phyloP scores from a whole-genome alignment of 192 early-diverging fungal species.

The Coemansia javaensis region DNA sequence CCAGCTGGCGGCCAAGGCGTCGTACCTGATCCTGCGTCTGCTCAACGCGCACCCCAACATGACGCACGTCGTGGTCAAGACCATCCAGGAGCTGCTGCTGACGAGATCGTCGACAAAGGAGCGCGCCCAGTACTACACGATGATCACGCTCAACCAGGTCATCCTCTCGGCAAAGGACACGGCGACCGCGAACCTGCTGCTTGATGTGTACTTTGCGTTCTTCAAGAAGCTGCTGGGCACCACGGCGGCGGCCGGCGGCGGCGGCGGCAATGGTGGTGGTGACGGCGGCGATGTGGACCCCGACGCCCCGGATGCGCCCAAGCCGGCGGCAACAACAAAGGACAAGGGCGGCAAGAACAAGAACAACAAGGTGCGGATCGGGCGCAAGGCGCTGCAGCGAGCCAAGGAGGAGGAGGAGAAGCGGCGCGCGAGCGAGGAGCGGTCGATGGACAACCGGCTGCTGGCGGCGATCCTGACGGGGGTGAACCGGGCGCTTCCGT shows the following conservation, averaged over 20 bases:
- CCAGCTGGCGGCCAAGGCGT: slow-evolving; percentile 80
- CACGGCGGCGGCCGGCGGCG: slow-evolving; percentile 44
- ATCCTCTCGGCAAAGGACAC: slow-evolving; percentile 72
- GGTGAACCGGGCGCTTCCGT: slow-evolving; percentile 93
- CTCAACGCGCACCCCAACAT: slow-evolving; percentile 74
- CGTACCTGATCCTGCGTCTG: slow-evolving; percentile 71
- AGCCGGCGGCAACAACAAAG: slow-evolving; percentile 29
- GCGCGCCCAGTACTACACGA: slow-evolving; percentile 85
- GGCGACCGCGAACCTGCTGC: slow-evolving; percentile 73
- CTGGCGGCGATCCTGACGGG: slow-evolving; percentile 89
- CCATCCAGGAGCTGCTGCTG: slow-evolving; percentile 83
- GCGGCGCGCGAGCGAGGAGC: slow-evolving; percentile 45
- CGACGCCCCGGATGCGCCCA: slow-evolving; percentile 41
- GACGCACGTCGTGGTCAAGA: slow-evolving; percentile 81
- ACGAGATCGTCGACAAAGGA: slow-evolving; percentile 62
- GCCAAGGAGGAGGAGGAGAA: slow-evolving; percentile 49
- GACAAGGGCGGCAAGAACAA: slow-evolving; percentile 7
- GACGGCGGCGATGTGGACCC: slow-evolving; percentile 54
- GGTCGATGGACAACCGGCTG: slow-evolving; percentile 64
- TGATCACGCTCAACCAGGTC: slow-evolving; percentile 89
- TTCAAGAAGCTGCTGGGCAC: slow-evolving; percentile 77
- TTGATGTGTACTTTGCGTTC: slow-evolving; percentile 86
- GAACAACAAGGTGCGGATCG: slow-evolving; percentile 34
- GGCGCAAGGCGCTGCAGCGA: slow-evolving; percentile 43
- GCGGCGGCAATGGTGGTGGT: too few relatives aligned